Percentiles rank a stretch among this genome's conserved stretches.
phyloP scores from a whole-genome alignment of 1,139 yeast genomes.

The Protomyces macrosporus region DNA sequence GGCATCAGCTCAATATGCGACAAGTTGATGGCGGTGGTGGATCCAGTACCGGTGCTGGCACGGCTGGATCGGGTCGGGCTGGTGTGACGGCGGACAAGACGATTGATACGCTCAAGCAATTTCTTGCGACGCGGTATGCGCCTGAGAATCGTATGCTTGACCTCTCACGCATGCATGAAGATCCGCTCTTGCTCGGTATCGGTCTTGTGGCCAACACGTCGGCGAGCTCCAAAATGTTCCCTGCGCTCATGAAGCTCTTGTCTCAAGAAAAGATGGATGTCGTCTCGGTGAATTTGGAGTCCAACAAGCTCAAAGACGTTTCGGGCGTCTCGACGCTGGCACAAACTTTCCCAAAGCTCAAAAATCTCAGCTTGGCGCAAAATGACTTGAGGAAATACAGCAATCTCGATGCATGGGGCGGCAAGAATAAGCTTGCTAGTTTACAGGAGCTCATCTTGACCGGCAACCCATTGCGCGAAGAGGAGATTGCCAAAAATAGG shows the following conservation, averaged over 20 bases:
- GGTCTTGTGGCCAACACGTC: conserved; percentile 62
- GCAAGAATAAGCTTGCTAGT: conserved; percentile 60
- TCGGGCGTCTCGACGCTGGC: conserved; percentile 62
- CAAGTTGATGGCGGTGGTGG: conserved; percentile 32
- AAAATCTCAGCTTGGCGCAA: conserved; percentile 72
- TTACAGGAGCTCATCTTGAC: conserved; percentile 69
- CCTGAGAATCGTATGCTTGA: conserved; percentile 62
- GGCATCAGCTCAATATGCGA: conserved; percentile 47
- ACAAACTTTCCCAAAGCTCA: conserved; percentile 64
- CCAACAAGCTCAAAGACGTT: conserved; percentile 62
- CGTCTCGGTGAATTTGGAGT: conserved; percentile 70
- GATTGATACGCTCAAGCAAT: conserved; percentile 56
- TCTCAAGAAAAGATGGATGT: conserved; percentile 46
- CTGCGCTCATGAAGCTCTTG: conserved; percentile 86
- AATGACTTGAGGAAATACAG: conserved; percentile 59
- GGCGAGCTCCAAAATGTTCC: conserved; percentile 57
- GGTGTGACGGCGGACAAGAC: conserved; percentile 43
- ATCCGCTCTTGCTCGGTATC: conserved; percentile 53
- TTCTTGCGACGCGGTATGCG: conserved; percentile 63
- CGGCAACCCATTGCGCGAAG: conserved; percentile 62
- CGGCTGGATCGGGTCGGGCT: not conserved
- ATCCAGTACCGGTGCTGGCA: conserved; percentile 18
- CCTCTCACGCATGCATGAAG: conserved; percentile 61
- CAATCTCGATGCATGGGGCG: conserved; percentile 61
- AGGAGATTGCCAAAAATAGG: conserved; percentile 36